These are phyloP conservation scores for Entomophthora muscae DNA, from an alignment of 371 early-diverging fungal species.

Conservation along the genomic window DNA sequence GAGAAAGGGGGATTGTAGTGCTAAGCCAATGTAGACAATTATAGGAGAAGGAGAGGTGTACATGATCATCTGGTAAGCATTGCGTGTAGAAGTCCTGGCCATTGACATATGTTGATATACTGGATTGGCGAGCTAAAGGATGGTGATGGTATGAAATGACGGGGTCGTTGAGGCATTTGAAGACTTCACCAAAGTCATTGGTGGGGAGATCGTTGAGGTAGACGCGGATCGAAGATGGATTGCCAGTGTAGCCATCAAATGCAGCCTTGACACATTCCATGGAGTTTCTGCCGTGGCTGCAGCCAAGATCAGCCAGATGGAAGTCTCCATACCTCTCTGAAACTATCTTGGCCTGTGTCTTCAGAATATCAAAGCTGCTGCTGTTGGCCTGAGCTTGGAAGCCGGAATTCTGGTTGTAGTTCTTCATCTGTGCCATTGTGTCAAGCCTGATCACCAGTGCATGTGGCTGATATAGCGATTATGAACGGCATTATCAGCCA, in stretches of 20 bases:
- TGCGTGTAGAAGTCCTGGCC: neutral
- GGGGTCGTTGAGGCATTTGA: slow-evolving; percentile 5
- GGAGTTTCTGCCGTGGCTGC: slow-evolving; percentile 1
- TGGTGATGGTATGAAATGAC: neutral
- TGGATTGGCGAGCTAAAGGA: neutral
- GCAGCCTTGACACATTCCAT: neutral
- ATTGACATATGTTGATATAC: neutral
- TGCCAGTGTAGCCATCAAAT: neutral
- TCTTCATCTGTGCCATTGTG: neutral
- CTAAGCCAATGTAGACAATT: neutral
- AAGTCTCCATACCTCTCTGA: neutral
- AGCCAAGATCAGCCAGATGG: neutral
- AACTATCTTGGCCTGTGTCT: neutral
- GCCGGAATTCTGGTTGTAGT: neutral
- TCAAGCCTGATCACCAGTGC: no score
- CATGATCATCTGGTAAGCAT: neutral
- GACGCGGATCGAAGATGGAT: neutral
- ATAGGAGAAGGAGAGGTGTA: slow-evolving; percentile 1
- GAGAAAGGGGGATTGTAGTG: neutral
- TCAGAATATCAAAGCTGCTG: neutral
- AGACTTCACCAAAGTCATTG: slow-evolving; percentile 8
- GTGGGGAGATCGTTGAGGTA: slow-evolving; percentile 5
- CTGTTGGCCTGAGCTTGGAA: neutral
- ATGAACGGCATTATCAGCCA: no score
- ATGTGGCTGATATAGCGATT: no score